phyloP scores from a whole-genome alignment of 108 stramenopile genomes.

The Mayamaea pseudoterrestris region DNA sequence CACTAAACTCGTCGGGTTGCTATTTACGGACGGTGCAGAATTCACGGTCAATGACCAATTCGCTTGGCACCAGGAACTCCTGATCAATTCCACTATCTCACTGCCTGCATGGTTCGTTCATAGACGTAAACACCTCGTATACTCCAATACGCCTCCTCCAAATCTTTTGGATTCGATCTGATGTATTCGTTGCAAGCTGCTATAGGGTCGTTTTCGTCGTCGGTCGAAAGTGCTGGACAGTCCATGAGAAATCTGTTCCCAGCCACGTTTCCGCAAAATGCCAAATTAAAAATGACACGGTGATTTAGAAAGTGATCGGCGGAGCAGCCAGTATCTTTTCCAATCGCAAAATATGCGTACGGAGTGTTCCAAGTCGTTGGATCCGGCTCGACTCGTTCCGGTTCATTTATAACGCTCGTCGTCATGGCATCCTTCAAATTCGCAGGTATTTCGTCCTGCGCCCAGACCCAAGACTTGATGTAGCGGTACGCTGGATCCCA shows the following conservation, averaged over 20 bases:
- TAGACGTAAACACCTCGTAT: constrained; percentile 76
- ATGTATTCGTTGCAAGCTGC: constrained; percentile 63
- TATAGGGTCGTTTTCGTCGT: constrained; percentile 27
- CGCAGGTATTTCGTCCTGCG: constrained; percentile 25
- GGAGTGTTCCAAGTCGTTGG: constrained; percentile 60
- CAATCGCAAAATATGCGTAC: constrained; percentile 81
- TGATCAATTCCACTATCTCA: not conserved
- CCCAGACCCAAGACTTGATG: constrained; percentile 82
- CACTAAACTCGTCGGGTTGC: no score
- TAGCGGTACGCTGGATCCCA: constrained; percentile 61
- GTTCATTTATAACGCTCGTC: constrained; percentile 13
- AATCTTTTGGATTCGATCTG: constrained; percentile 39
- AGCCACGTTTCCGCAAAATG: constrained; percentile 77
- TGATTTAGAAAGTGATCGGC: constrained; percentile 74
- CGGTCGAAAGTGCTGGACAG: constrained; percentile 42
- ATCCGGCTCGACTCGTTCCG: constrained; percentile 33
- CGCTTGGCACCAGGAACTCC: not conserved
- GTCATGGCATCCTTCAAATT: constrained; percentile 34
- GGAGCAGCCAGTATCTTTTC: constrained; percentile 51
- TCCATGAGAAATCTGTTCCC: constrained; percentile 69
- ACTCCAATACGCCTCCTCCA: constrained; percentile 73
- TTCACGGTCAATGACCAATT: not conserved
- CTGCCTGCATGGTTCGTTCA: no score
- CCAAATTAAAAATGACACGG: constrained; percentile 70
- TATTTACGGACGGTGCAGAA: no score